phyloP scores from a whole-genome alignment of 176 grass and related monocot species.

The Zizania latifolia region DNA sequence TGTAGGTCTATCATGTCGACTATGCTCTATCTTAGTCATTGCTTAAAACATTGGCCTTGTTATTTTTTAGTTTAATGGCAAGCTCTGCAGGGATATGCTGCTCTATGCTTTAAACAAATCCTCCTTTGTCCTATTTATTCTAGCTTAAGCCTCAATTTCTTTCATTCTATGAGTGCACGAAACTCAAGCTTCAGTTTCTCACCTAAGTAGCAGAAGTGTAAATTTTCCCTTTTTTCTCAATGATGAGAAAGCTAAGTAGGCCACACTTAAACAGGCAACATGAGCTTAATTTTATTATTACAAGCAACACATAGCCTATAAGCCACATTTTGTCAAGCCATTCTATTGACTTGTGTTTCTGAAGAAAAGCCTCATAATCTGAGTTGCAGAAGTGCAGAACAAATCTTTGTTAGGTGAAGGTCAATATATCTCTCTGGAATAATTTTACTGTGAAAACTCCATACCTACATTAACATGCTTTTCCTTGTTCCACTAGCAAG shows the following conservation, averaged over 20 bases:
- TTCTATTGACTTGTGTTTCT: not conserved
- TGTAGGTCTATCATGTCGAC: not conserved
- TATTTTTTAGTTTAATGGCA: not conserved
- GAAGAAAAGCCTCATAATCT: not conserved
- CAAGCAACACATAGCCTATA: not conserved
- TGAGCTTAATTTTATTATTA: too few relatives aligned
- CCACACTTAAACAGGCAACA: not conserved
- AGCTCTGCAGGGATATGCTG: not conserved
- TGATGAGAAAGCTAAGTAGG: not conserved
- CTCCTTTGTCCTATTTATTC: not conserved
- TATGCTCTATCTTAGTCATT: not conserved
- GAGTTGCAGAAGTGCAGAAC: not conserved
- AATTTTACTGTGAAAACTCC: not conserved
- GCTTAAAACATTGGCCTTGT: not conserved
- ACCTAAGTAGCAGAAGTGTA: not conserved
- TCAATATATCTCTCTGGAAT: not conserved
- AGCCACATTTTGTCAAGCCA: not conserved
- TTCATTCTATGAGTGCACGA: not conserved
- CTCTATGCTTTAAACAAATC: not conserved
- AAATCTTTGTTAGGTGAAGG: not conserved
- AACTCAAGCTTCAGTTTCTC: conserved; percentile 6
- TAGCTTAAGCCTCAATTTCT: not conserved
- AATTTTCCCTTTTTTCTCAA: not conserved
- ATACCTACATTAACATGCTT: not conserved
- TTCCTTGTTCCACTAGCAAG: conserved; percentile 35